These are phyloP conservation scores for Aulographum hederae DNA, from an alignment of 2,329 filamentous ascomycete species.

Conservation along the genomic window DNA sequence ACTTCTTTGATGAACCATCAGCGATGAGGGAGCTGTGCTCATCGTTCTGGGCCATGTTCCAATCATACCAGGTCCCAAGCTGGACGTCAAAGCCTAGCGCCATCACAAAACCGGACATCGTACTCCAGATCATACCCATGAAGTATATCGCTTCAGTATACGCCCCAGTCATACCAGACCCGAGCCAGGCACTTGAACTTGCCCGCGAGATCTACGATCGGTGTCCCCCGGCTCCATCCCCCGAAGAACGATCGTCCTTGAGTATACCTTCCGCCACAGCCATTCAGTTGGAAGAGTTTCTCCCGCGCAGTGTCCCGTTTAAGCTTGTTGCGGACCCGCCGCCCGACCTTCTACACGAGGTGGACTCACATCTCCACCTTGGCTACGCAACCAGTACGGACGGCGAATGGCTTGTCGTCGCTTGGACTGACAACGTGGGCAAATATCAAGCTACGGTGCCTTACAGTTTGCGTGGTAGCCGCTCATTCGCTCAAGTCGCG, in stretches of 20 bases:
- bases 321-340: constrained; percentile 50
- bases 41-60: constrained; percentile 55
- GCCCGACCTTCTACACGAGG: constrained; percentile 52
- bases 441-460: constrained; percentile 54
- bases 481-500: constrained; percentile 45
- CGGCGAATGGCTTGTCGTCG: constrained; percentile 58
- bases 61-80: constrained; percentile 38
- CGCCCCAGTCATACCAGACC: constrained; percentile 42
- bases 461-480: constrained; percentile 48
- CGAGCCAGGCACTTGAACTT: constrained; percentile 40
- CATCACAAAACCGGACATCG: constrained; percentile 34
- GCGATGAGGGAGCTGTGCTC: constrained; percentile 50
- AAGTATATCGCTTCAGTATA: constrained; percentile 47
- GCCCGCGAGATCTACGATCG: constrained; percentile 65
- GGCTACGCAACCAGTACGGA: constrained; percentile 62
- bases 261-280: constrained; percentile 43
- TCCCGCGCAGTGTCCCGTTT: constrained; percentile 55
- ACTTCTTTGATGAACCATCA: constrained; percentile 40
- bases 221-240: constrained; percentile 36
- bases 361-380: constrained; percentile 59
- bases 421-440: constrained; percentile 66
- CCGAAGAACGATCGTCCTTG: constrained; percentile 27
- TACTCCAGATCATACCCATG: constrained; percentile 57
- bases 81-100: constrained; percentile 14
- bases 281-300: constrained; percentile 50